Percentiles rank a stretch among this genome's conserved stretches.
Conservation (phyloP, 306 rosid genomes). For the Cajanus cajan region DNA sequence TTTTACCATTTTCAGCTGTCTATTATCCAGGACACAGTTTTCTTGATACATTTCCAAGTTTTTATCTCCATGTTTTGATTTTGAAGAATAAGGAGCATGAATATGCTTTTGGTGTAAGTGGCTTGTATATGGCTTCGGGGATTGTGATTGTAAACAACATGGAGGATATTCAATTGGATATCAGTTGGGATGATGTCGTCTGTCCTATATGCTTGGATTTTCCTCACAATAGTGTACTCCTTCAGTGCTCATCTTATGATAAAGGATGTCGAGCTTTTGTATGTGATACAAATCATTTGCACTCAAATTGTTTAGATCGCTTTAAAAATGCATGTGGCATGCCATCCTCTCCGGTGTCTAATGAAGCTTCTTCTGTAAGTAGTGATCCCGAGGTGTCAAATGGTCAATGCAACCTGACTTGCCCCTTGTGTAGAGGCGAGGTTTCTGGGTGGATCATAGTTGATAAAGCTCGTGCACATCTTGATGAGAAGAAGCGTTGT, state of each 20-base stretch:
- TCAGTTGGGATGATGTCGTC: constrained; percentile 65
- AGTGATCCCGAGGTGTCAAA: constrained; percentile 47
- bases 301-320: constrained; percentile 92
- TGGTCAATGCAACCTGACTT: constrained; percentile 53
- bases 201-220: constrained; percentile 96
- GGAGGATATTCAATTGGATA: constrained; percentile 54
- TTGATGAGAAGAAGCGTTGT: constrained; percentile 81
- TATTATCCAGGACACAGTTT: constrained; percentile 4
- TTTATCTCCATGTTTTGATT: not conserved
- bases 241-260: constrained; percentile 76
- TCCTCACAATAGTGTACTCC: constrained; percentile 90
- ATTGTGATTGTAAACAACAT: not conserved
- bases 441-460: constrained; percentile 85
- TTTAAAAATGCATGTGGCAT: constrained; percentile 68
- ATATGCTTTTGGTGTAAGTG: not conserved
- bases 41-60: constrained; percentile 14
- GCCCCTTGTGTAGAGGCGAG: constrained; percentile 93
- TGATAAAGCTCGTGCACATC: constrained; percentile 62
- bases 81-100: constrained; percentile 16
- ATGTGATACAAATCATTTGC: constrained; percentile 83
- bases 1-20: constrained; percentile 1
- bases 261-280: constrained; percentile 89
- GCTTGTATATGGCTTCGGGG: constrained; percentile 3
- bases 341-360: constrained; percentile 47
- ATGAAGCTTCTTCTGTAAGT: constrained; percentile 38